These are phyloP conservation scores for Cytospora chrysosperma DNA, from an alignment of 2,329 filamentous ascomycete species.

Conservation along the genomic window DNA sequence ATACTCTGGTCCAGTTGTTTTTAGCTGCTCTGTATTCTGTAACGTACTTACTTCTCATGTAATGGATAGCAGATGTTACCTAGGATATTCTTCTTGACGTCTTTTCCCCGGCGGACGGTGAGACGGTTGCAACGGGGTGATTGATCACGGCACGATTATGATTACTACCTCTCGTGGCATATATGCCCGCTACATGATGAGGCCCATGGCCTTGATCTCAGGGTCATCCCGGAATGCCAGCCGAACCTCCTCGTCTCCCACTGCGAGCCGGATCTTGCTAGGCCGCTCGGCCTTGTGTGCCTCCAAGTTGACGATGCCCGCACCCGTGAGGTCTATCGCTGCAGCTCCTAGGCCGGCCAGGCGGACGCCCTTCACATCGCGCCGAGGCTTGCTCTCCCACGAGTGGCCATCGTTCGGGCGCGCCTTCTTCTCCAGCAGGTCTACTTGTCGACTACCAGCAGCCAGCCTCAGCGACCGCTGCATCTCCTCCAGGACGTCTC, in stretches of 20 bases:
- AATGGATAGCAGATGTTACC: too few relatives aligned
- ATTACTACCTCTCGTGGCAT: neutral
- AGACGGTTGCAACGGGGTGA: neutral
- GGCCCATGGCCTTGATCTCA: conserved; percentile 76
- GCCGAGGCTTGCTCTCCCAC: conserved; percentile 20
- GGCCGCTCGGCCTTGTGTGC: conserved; percentile 77
- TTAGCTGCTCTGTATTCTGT: neutral
- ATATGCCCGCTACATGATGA: conserved; percentile 27
- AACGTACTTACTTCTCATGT: too few relatives aligned
- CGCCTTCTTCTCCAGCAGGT: conserved; percentile 48
- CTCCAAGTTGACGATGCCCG: conserved; percentile 85
- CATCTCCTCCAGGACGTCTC: conserved; percentile 86
- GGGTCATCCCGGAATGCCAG: conserved; percentile 85
- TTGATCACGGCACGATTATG: neutral
- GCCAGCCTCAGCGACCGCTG: conserved; percentile 65
- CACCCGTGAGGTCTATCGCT: conserved; percentile 79
- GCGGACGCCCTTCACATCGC: conserved; percentile 24
- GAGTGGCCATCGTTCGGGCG: neutral
- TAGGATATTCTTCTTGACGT: neutral
- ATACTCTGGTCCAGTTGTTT: too few relatives aligned
- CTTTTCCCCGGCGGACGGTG: neutral
- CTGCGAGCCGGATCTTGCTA: conserved; percentile 79
- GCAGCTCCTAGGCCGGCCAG: conserved; percentile 50
- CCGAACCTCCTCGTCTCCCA: conserved; percentile 88
- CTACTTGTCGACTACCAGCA: conserved; percentile 58